Evolutionary conservation across 768 basidiomycete genomes (phyloP).

Genomic region (Leccinum broughii): DNA sequence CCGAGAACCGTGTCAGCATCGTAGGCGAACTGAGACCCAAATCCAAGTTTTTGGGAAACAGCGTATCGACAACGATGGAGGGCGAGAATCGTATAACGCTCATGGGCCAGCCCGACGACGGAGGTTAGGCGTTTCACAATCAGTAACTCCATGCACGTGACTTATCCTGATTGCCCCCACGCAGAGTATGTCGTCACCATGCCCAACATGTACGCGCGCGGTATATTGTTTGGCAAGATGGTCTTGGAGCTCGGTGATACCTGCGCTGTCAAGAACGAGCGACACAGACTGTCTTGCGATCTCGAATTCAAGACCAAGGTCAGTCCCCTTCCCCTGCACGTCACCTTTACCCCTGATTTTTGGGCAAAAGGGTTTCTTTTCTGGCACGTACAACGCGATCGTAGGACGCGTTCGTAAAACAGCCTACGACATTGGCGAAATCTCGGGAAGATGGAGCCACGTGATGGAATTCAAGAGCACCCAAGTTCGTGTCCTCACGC

Average conservation of each 20-base stretch:
- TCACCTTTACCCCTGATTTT: not conserved
- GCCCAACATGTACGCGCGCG: conserved; percentile 97
- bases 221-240: conserved; percentile 91
- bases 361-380: conserved; percentile 81
- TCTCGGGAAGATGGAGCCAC: conserved; percentile 89
- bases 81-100: conserved; percentile 89
- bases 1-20: conserved; percentile 82
- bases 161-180: not conserved
- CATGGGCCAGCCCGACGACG: conserved; percentile 82
- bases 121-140: conserved; percentile 58
- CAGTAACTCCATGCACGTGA: not conserved
- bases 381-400: conserved; percentile 92
- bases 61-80: conserved; percentile 94
- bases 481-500: conserved; percentile 47
- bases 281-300: conserved; percentile 71
- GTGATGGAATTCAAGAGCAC: conserved; percentile 79
- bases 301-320: conserved; percentile 99
- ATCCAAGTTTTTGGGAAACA: conserved; percentile 95
- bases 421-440: conserved; percentile 72
- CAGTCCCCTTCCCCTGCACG: conserved; percentile 4
- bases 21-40: conserved; percentile 95
- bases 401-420: conserved; percentile 73
- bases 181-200: conserved; percentile 87
- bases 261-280: conserved; percentile 82
- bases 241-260: conserved; percentile 93